Evolutionary conservation across 2,329 filamentous ascomycete species (phyloP).

Genomic region (Botryosphaeria agaves): DNA sequence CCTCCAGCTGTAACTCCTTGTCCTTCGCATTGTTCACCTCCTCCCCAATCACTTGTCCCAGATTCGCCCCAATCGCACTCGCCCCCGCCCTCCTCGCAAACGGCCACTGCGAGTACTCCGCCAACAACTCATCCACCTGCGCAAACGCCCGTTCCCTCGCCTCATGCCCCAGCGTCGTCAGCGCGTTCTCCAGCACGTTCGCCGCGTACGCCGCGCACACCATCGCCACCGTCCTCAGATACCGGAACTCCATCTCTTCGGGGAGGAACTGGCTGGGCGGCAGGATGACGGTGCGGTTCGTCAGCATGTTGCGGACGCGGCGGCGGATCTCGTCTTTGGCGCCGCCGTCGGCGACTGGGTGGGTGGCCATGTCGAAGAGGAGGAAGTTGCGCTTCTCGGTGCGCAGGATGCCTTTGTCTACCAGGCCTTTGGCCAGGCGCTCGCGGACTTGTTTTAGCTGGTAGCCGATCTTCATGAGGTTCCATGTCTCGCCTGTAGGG

Average conservation of each 20-base stretch:
- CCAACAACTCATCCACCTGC: slow-evolving; percentile 88
- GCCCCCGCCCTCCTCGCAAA: slow-evolving; percentile 69
- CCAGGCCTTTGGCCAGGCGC: slow-evolving; percentile 87
- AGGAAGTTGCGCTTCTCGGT: slow-evolving; percentile 99
- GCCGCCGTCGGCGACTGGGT: slow-evolving; percentile 87
- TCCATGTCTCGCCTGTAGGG: slow-evolving; percentile 84
- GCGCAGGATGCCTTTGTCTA: slow-evolving; percentile 95
- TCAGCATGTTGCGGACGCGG: slow-evolving; percentile 82
- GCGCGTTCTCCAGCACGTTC: slow-evolving; percentile 94
- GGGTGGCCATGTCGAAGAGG: slow-evolving; percentile 98
- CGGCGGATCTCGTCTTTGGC: slow-evolving; percentile 95
- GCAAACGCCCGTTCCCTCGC: slow-evolving; percentile 86
- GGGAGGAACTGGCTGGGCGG: slow-evolving; percentile 76
- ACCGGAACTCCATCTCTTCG: slow-evolving; percentile 86
- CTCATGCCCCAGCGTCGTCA: slow-evolving; percentile 86
- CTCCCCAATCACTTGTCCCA: slow-evolving; percentile 73
- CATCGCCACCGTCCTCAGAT: slow-evolving; percentile 83
- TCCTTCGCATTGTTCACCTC: slow-evolving; percentile 79
- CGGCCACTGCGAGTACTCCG: slow-evolving; percentile 94
- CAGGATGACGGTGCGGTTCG: slow-evolving; percentile 83
- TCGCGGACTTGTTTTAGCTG: slow-evolving; percentile 98
- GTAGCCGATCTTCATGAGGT: slow-evolving; percentile 99
- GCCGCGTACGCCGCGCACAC: slow-evolving; percentile 96
- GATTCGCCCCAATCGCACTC: slow-evolving; percentile 78
- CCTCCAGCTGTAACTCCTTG: slow-evolving; percentile 90